Evolutionary conservation across 2,329 filamentous ascomycete genomes (phyloP).

Genomic region (Kalmusia sp.): DNA sequence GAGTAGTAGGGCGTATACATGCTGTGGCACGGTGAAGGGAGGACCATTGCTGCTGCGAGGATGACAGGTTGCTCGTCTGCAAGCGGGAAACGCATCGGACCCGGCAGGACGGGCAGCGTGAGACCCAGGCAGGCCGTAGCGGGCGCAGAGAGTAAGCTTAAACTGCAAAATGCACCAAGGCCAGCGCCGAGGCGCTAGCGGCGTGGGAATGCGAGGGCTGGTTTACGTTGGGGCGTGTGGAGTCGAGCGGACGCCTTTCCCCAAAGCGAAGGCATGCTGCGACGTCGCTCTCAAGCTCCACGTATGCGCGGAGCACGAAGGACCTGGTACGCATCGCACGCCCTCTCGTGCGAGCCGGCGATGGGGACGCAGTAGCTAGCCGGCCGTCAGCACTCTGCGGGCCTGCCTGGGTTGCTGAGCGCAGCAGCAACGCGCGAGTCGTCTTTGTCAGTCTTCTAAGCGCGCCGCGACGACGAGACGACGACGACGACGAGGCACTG

Average conservation of each 20-base stretch:
- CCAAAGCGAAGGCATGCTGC: constrained; percentile 23
- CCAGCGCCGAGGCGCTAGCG: constrained; percentile 27
- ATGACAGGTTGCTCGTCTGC: not conserved
- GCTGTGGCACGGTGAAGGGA: not conserved
- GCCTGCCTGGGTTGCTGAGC: not conserved
- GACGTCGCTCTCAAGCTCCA: constrained; percentile 20
- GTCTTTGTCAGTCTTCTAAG: constrained; percentile 25
- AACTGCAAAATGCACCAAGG: constrained; percentile 36
- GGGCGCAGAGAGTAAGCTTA: constrained; percentile 44
- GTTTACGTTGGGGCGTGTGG: constrained; percentile 41
- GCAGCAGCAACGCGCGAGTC: too few species aligned
- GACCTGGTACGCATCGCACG: not conserved
- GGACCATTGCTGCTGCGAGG: not conserved
- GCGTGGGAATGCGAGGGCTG: constrained; percentile 2
- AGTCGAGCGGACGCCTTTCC: constrained; percentile 37
- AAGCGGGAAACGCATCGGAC: constrained; percentile 11
- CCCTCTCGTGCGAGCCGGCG: constrained; percentile 14
- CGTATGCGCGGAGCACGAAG: constrained; percentile 10
- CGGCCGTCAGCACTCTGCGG: constrained; percentile 9
- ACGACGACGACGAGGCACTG: constrained; percentile 19
- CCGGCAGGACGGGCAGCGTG: constrained; percentile 34
- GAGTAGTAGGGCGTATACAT: not conserved
- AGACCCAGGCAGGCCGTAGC: constrained; percentile 29
- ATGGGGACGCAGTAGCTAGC: constrained; percentile 11
- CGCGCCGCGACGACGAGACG: constrained; percentile 23